Base-by-base conservation (phyloP, 371 early-diverging fungal genomes). In the Apophysomyces ossiformis region DNA sequence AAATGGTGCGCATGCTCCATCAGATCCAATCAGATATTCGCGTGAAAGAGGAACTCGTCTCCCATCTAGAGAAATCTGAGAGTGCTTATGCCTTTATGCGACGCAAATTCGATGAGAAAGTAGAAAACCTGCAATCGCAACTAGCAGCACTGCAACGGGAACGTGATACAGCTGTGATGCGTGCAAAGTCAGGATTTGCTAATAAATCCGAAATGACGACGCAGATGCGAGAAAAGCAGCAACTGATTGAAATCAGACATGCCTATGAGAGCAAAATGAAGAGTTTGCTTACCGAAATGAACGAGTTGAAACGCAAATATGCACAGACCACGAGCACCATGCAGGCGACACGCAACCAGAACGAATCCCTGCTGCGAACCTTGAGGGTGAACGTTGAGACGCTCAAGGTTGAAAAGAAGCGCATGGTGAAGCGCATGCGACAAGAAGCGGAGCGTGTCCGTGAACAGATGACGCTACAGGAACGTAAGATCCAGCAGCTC, bases 381-480 rank as follows among this genome's bases (percentile, higher is more conserved):
- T 71, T 90, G 21, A 76, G 80, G 21, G 74, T 77, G 9, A 83
- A 85, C 58, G 83, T 90, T 2, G 89, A 89, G 65, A 84, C 86
- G 7, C 85, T 89, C 37, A 88, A 89, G 67, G 79, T 83, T 7
- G 95, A 95, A 70, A 95, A 93, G 78, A 75, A 87, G 43, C 85
- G 90, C 7, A 88, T 93, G 84, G 70, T 90, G 60, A 91, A 91
- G 64, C 89, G 92, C 12, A 90, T 93, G 83, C 89, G 89, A 63
- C 81, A 85, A 50, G 93, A 93, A 67, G 85, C 89, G 0, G 86
- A 89, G 38, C 78, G 85, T 11, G 85, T 87, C 45, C 84, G 91
- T 54, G 91, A 89, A 16, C 81, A 89, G 65, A 78, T 86, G n/a
- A 82, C 81, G 16, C 69, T 78, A 26, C 90, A 89, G 57, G 89